Conservation (phyloP, 192 early-diverging fungal genomes). For the Chytriomyces hyalinus region DNA sequence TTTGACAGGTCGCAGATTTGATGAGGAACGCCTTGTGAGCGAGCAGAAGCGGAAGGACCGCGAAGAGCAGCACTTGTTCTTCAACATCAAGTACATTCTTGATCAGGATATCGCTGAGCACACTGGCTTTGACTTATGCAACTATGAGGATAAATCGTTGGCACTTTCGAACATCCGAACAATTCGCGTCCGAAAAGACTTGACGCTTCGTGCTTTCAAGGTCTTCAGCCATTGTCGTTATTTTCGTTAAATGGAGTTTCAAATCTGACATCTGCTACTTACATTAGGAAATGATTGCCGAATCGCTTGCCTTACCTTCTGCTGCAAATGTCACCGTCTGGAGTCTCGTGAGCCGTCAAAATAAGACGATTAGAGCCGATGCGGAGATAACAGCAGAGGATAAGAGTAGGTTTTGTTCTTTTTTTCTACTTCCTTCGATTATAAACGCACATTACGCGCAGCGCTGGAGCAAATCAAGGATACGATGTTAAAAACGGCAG, state of each 20-base stretch:
- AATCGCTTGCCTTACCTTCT: slow-evolving; percentile 46
- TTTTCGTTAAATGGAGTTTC: neutral
- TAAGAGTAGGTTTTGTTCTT: slow-evolving; percentile 50
- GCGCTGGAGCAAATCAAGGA: slow-evolving; percentile 42
- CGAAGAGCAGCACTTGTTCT: slow-evolving; percentile 72
- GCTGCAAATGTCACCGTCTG: slow-evolving; percentile 76
- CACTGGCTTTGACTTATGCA: slow-evolving; percentile 85
- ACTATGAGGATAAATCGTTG: slow-evolving; percentile 63
- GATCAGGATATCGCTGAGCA: slow-evolving; percentile 72
- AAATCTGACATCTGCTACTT: neutral
- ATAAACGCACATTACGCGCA: neutral
- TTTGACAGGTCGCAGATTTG: slow-evolving; percentile 35
- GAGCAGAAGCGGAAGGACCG: slow-evolving; percentile 73
- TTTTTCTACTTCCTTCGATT: neutral
- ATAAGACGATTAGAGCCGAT: slow-evolving; percentile 88
- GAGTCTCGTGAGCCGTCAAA: slow-evolving; percentile 84
- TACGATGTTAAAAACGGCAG: slow-evolving; percentile 36
- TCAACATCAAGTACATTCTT: slow-evolving; percentile 66
- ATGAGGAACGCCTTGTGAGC: slow-evolving; percentile 64
- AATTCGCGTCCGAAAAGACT: slow-evolving; percentile 63
- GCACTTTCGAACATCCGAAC: slow-evolving; percentile 27
- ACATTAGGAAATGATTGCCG: slow-evolving; percentile 51
- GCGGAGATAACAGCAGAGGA: slow-evolving; percentile 61
- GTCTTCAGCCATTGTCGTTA: neutral
- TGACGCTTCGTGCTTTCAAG: slow-evolving; percentile 53